These are phyloP conservation scores for Aspergillus sergii DNA, from an alignment of 2,329 filamentous ascomycete genomes.

Conservation along the genomic window DNA sequence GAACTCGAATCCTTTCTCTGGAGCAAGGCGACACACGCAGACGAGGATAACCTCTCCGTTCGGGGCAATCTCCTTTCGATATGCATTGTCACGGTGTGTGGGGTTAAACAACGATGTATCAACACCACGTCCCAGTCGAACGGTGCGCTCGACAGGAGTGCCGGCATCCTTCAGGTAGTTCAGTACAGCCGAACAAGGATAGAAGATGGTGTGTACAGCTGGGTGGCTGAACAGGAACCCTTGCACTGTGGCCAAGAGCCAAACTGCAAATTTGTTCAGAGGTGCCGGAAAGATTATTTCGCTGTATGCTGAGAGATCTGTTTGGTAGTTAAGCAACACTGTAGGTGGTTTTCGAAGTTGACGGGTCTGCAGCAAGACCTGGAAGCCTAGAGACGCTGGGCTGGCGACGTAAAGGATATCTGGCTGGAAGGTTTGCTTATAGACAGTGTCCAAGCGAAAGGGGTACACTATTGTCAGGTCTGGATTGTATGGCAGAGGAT, in stretches of 20 bases:
- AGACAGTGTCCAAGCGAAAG: conserved; percentile 65
- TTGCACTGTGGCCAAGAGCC: conserved; percentile 64
- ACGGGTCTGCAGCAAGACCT: conserved; percentile 69
- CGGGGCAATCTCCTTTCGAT: conserved; percentile 60
- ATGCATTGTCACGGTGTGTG: conserved; percentile 51
- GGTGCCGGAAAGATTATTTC: conserved; percentile 68
- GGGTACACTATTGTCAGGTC: conserved; percentile 72
- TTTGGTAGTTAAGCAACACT: conserved; percentile 71
- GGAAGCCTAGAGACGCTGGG: conserved; percentile 70
- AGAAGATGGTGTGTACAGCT: conserved; percentile 68
- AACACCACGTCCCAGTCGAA: conserved; percentile 66
- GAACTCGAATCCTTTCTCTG: conserved; percentile 72
- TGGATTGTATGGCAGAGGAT: conserved; percentile 70
- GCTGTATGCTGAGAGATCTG: conserved; percentile 70
- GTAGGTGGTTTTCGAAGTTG: conserved; percentile 61
- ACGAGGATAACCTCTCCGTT: conserved; percentile 66
- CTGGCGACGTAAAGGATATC: conserved; percentile 72
- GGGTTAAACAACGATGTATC: conserved; percentile 66
- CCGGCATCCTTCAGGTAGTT: conserved; percentile 62
- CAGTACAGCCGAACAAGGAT: conserved; percentile 65
- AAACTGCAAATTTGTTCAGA: conserved; percentile 63
- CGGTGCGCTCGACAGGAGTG: conserved; percentile 60
- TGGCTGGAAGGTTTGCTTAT: conserved; percentile 63
- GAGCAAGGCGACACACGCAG: conserved; percentile 67
- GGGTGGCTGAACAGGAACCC: conserved; percentile 66